These are phyloP conservation scores for Bruguiera parviflora DNA, from an alignment of 345 rosid genomes.

Conservation along the genomic window DNA sequence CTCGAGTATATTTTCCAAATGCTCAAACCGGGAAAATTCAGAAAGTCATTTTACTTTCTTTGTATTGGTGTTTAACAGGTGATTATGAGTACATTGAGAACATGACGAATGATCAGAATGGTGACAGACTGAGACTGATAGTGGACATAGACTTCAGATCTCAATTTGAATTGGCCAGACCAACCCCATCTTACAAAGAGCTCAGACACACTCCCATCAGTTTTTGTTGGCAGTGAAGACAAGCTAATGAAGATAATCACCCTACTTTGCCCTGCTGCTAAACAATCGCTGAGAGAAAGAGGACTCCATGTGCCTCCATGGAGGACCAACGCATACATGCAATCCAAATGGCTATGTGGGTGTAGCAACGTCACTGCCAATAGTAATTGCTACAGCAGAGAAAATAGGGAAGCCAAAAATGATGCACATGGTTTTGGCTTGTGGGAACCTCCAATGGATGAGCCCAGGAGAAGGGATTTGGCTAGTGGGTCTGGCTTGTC, in stretches of 20 bases:
- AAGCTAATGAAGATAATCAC: conserved; percentile 38
- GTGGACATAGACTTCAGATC: conserved; percentile 58
- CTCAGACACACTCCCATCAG: conserved; percentile 40
- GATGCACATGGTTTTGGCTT: conserved; percentile 1
- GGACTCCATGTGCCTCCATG: conserved; percentile 64
- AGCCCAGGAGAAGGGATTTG: conserved; percentile 20
- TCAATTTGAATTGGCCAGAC: conserved; percentile 61
- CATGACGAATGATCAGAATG: conserved; percentile 4
- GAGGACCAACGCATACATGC: conserved; percentile 51
- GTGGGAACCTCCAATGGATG: conserved; percentile 30
- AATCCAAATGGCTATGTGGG: conserved; percentile 44
- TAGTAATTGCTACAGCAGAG: neutral
- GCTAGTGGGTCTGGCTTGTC: conserved; percentile 44
- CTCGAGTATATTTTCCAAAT: neutral
- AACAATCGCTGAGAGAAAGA: conserved; percentile 42
- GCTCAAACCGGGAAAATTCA: neutral
- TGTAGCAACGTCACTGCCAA: neutral
- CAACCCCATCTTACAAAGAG: conserved; percentile 38
- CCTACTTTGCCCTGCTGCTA: conserved; percentile 46
- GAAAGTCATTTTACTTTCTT: neutral
- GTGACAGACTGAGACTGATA: conserved; percentile 30
- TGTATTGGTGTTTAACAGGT: conserved; percentile 27
- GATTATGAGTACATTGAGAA: conserved; percentile 51
- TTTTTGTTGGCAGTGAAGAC: conserved; percentile 44
- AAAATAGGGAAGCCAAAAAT: conserved; percentile 5